Evolutionary conservation across 768 basidiomycete genomes (phyloP), one percentile per base, ranked within the genome.

Genomic region (Termitomyces sp.): DNA sequence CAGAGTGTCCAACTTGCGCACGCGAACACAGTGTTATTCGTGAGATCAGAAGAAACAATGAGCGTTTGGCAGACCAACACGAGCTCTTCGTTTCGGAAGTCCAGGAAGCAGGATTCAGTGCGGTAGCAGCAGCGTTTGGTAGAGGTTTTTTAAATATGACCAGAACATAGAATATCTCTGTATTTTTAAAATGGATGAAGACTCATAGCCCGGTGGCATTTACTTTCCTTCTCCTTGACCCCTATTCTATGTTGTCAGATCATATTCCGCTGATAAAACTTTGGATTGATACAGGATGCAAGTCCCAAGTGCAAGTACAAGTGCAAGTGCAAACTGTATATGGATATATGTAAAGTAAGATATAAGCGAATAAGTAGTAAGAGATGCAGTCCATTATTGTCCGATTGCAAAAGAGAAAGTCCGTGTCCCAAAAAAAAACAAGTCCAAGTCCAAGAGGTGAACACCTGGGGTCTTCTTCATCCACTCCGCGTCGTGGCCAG

Each of bases 1-100:
- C 87, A 0, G 89, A 96, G 64, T 99, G 97, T 66, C 94, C 94
- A 0, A 81, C 83, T 29, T 98, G 96, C 66, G 92, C 88, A 0
- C 82, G 88, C 9, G 86, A 92, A 60, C 92, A 98, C 63, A 86
- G 88, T 33, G 82, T 97, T 39, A 88, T 98, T 46, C 86, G 91
- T 31, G 95, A 98, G 69, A 91, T 99, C 52, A 77, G 91, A 60
- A 78, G 83, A 60, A 92, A 91, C 66, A 98, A 98, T 61, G 91
- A 90, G 62, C 78, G 83, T 58, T 73, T 95, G 56, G 90, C 87
- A 12, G 86, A 90, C 65, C 87, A 92, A 60, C 90, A 92, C 63
- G 89, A 91, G 20, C 65, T 90, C 15, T 92, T 92, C 75, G 70
- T 91, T 33, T 79, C 84, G 3, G 88, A 92, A 61, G 90, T 92